phyloP scores from a whole-genome alignment of 2,329 filamentous ascomycete genomes.

The Rhytidhysteron rufulum region DNA sequence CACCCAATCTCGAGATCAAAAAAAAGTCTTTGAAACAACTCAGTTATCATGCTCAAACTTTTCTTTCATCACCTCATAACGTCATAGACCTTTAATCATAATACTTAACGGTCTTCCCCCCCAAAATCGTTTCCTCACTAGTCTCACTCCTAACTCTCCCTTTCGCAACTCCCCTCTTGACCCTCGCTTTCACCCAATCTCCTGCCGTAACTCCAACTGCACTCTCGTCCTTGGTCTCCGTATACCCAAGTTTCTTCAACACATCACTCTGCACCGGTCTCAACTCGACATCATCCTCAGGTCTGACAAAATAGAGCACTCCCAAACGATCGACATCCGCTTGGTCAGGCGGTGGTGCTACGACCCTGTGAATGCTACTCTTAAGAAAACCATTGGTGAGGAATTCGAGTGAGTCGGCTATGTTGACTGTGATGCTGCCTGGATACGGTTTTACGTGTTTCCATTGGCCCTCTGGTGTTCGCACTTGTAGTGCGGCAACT shows the following conservation, averaged over 20 bases:
- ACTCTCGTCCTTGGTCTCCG: constrained; percentile 9
- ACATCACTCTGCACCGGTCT: constrained; percentile 12
- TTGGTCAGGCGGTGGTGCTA: constrained; percentile 48
- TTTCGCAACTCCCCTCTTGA: too few species aligned
- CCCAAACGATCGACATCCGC: constrained; percentile 48
- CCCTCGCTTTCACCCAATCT: constrained; percentile 16
- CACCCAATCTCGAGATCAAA: too few species aligned
- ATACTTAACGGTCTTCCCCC: too few species aligned
- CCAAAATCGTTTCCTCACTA: too few species aligned
- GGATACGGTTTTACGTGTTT: constrained; percentile 40
- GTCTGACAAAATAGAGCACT: constrained; percentile 49
- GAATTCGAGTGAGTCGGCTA: constrained; percentile 38
- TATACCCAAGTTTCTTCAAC: constrained; percentile 11
- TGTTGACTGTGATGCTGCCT: constrained; percentile 39
- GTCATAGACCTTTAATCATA: too few species aligned
- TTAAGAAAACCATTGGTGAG: constrained; percentile 44
- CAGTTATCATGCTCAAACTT: too few species aligned
- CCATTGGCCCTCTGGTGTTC: constrained; percentile 36
- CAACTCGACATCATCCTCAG: constrained; percentile 37
- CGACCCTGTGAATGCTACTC: constrained; percentile 49
- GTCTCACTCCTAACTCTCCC: too few species aligned
- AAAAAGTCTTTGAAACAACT: too few species aligned
- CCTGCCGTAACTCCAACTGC: constrained; percentile 13
- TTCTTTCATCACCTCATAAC: too few species aligned
- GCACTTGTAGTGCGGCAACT: constrained; percentile 55